Base-by-base conservation (phyloP, 2,329 filamentous ascomycete genomes). In the Trichoderma asperellum region DNA sequence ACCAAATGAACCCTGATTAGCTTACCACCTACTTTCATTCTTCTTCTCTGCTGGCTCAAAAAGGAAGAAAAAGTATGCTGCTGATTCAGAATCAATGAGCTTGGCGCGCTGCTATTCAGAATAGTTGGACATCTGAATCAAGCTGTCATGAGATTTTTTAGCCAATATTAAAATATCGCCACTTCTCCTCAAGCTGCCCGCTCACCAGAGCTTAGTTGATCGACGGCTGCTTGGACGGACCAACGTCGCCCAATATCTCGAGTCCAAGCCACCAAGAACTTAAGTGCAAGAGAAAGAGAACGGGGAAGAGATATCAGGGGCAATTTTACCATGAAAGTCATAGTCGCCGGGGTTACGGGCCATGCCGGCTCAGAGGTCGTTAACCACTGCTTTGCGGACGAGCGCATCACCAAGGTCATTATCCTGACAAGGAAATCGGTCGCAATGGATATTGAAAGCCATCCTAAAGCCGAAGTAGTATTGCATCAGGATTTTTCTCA, bases 331-430 rank as follows among this genome's bases (percentile, higher is more conserved):
- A 89, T 89, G 87, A 88, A 89, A 75, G 79, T 89, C 73, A 84
- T 90, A 70, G 79, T 90, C 43, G 83, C 85, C 7, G 88, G 88
- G 59, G 80, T 81, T 27, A 90, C 87, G n/a, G 88, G 88, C 72
- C 83, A 84, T 73, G 82, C 88, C 68, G 88, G 88, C 68, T 74
- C 78, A 35, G 84, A 85, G 73, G 81, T 88, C 35, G 81, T 89
- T 64, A 76, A 79, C 10, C 82, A 85, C 72, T 85, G 83, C 74
- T 81, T 90, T 66, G 73, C 75, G 4, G 80, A 85, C 74, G 77
- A 82, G 21, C 77, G 78, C 73, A 85, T 90, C 77, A 84, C 82
- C 2, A 83, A 83, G 27, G 77, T 88, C 47, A 76, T 86, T 64
- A 82, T 84, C 21, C 78, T 89, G 12, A 83, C 83, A 3, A 82